A percentile compares a stretch with the other conserved stretches of the same genome.
Evolutionary conservation across 129 eudicot genomes (phyloP).

Genomic region (Helichrysum umbraculigerum): DNA sequence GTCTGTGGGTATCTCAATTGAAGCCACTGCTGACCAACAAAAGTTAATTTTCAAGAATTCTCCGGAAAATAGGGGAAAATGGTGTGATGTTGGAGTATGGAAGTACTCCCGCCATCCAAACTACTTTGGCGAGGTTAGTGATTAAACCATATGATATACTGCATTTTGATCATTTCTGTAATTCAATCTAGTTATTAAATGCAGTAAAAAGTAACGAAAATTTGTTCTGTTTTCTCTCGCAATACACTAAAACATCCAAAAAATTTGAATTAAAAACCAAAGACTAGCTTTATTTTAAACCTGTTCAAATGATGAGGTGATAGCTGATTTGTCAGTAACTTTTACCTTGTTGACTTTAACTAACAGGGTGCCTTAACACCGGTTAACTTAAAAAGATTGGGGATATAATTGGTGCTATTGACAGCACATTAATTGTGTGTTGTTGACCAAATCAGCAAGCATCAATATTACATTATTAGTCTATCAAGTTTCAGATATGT

Average conservation of each 20-base stretch:
- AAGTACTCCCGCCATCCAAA: slow-evolving; percentile 95
- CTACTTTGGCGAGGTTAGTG: slow-evolving; percentile 92
- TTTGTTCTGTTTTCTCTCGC: not conserved
- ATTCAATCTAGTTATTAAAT: not conserved
- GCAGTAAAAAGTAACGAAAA: too few species aligned
- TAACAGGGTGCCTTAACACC: not conserved
- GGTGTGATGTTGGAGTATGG: slow-evolving; percentile 95
- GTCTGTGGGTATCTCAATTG: slow-evolving; percentile 63
- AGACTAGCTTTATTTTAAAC: not conserved
- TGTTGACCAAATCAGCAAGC: too few species aligned
- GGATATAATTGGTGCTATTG: too few species aligned
- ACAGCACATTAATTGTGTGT: too few species aligned
- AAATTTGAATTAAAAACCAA: too few species aligned
- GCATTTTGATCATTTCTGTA: not conserved
- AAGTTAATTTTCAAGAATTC: slow-evolving; percentile 73
- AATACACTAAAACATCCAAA: not conserved
- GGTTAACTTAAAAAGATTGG: not conserved
- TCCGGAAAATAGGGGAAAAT: slow-evolving; percentile 78
- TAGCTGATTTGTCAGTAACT: too few species aligned
- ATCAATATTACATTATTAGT: too few species aligned
- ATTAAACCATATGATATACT: not conserved
- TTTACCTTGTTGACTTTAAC: not conserved
- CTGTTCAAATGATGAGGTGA: not conserved
- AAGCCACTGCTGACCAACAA: slow-evolving; percentile 94
- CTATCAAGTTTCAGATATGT: too few species aligned